Evolutionary conservation across 1,284 basidiomycete species (phyloP), one percentile per base, ranked within the genome.

Genomic region (Boletus semigastroideus): DNA sequence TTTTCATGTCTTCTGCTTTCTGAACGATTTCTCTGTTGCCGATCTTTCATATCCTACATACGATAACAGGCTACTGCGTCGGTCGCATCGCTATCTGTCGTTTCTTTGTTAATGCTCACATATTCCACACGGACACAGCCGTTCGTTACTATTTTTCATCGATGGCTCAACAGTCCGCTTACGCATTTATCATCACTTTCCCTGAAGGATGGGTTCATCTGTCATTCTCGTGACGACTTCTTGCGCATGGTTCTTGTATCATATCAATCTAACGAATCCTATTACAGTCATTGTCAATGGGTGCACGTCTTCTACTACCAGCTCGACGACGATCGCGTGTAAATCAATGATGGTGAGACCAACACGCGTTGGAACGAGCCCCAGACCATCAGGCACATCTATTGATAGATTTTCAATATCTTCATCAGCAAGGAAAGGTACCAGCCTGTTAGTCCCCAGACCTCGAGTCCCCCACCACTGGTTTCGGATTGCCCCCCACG

Each of bases 401-500:
- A 64, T 49, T 43, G 54, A 43, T 65, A 59, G 16, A 65, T 51
- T n/a, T 47, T 54, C 30, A 70, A 44, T 17, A 60, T 30, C 49
- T 53, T 67, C 66, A 69, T 68, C 39, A 90, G 69, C 42, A 81
- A 59, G 43, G 77, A 80, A 44, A 90, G 72, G 70, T 90, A 91
- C 87, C 88, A 91, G 28, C 87, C 89, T 27, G 89, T 90, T 61
- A 92, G 70, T 0, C 89, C 89, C 87, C 89, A 92, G 19, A 90
- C 79, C 61, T 90, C 86, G 13, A 90, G 65, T 51, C 71, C 68
- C 14, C 74, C 76, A 40, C 70, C 68, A 38, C 38, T 42, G 25
- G 57, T 52, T 40, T 68, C 68, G 39, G 69, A 64, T 17, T 60
- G 65, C 46, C 64, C 64, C 46, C 64, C 64, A 34, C 61, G 54